Conservation (phyloP, 192 early-diverging fungal genomes). For the Funneliformis geosporum region DNA sequence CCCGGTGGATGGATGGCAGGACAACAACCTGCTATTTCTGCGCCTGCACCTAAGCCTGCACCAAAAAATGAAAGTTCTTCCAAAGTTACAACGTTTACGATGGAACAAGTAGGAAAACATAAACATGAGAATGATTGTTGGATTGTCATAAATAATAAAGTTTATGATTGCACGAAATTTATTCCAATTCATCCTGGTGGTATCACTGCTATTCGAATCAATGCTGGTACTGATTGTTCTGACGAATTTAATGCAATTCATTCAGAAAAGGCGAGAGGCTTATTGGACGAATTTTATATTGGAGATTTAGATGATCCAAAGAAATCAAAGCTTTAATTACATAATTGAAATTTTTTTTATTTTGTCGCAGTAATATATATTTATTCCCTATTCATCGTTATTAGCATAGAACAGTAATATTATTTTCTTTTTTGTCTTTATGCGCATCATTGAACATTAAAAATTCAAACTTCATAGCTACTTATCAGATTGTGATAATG, state of each 20-base stretch:
- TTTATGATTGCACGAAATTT: constrained; percentile 74
- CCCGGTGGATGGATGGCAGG: constrained; percentile 59
- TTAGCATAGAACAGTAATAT: too few relatives aligned
- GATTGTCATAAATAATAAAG: constrained; percentile 74
- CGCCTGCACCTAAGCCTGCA: background rate
- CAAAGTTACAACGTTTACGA: constrained; percentile 45
- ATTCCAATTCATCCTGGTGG: constrained; percentile 89
- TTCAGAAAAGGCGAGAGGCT: constrained; percentile 76
- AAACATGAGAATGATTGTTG: constrained; percentile 70
- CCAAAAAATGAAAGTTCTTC: background rate
- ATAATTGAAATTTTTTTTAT: background rate
- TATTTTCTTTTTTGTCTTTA: too few relatives aligned
- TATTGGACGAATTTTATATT: constrained; percentile 68
- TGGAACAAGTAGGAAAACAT: constrained; percentile 69
- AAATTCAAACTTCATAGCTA: too few relatives aligned
- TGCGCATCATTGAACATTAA: too few relatives aligned
- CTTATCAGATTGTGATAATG: too few relatives aligned
- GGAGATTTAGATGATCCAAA: constrained; percentile 58
- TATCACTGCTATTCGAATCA: constrained; percentile 80
- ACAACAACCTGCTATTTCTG: background rate
- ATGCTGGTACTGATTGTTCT: constrained; percentile 78
- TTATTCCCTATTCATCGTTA: too few relatives aligned
- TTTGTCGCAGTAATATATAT: background rate
- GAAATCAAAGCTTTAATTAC: background rate
- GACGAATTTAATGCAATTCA: constrained; percentile 94